These are phyloP conservation scores for Coleophoma cylindrospora DNA, from an alignment of 2,329 filamentous ascomycete species.

Conservation along the genomic window DNA sequence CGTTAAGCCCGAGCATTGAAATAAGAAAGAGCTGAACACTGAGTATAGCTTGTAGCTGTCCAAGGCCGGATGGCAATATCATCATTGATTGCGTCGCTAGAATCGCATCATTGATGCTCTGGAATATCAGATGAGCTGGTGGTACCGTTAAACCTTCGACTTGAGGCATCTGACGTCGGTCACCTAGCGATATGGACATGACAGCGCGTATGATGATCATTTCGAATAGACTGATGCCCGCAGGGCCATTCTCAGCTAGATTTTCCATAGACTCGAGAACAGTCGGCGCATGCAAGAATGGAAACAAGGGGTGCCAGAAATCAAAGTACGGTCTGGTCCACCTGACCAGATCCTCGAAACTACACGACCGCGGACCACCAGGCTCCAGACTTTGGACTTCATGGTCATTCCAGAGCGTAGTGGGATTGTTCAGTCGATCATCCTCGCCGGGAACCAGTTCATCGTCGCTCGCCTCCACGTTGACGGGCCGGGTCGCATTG, in stretches of 20 bases:
- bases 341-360: conserved; percentile 42
- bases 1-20: conserved; percentile 50
- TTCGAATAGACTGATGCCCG: conserved; percentile 29
- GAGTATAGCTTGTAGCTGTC: conserved; percentile 44
- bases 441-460: conserved; percentile 52
- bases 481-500: conserved; percentile 2
- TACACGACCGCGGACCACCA: not conserved
- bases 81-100: conserved; percentile 42
- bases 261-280: conserved; percentile 41
- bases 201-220: conserved; percentile 41
- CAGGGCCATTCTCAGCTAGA: conserved; percentile 28
- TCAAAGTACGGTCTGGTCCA: conserved; percentile 51
- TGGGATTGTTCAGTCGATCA: conserved; percentile 36
- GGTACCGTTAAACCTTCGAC: conserved; percentile 21
- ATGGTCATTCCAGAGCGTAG: conserved; percentile 29
- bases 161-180: conserved; percentile 37
- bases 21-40: conserved; percentile 49
- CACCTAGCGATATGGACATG: conserved; percentile 47
- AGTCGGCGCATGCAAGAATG: conserved; percentile 49
- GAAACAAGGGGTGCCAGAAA: conserved; percentile 52
- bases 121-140: conserved; percentile 39
- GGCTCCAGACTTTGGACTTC: conserved; percentile 23
- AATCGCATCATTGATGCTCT: conserved; percentile 43
- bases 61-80: conserved; percentile 39
- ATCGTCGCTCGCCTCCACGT: conserved; percentile 22